Conservation (phyloP, 2,329 filamentous ascomycete species). For the Madurella fahalii region DNA sequence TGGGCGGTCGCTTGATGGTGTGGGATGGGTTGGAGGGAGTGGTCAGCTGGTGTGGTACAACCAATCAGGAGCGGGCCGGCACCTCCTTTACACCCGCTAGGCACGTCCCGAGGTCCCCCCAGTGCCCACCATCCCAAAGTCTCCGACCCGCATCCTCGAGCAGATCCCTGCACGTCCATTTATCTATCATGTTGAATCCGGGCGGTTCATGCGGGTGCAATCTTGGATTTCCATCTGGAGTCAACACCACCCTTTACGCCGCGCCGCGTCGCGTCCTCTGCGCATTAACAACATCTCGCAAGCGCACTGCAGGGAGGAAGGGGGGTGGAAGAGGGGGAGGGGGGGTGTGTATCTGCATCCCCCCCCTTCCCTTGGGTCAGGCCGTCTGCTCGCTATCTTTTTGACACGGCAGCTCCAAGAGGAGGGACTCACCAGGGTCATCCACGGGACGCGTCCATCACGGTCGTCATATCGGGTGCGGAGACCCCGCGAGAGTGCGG, state of each 20-base stretch:
- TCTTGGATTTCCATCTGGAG: slow-evolving; percentile 8
- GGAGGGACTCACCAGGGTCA: no score
- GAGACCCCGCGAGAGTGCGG: neutral
- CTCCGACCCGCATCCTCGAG: slow-evolving; percentile 20
- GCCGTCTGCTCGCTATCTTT: neutral
- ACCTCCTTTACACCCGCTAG: slow-evolving; percentile 21
- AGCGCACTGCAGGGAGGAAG: neutral
- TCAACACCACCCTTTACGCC: slow-evolving; percentile 11
- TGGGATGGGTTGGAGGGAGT: slow-evolving; percentile 16
- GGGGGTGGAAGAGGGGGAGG: no score
- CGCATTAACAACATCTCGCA: neutral
- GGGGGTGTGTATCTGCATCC: neutral
- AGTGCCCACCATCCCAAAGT: slow-evolving; percentile 18
- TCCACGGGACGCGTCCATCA: no score
- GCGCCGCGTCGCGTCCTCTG: neutral
- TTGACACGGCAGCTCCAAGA: neutral
- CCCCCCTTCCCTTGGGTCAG: no score
- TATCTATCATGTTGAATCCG: neutral
- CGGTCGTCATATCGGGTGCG: neutral
- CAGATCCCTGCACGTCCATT: slow-evolving; percentile 10
- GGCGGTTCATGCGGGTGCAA: slow-evolving; percentile 3
- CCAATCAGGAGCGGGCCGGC: slow-evolving; percentile 22
- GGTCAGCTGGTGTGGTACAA: slow-evolving; percentile 24
- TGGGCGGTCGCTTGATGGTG: slow-evolving; percentile 1
- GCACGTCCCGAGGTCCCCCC: slow-evolving; percentile 23